These are phyloP conservation scores for Polytrichum formosum DNA, from an alignment of 225 moss, liverwort and hornwort genomes.

Conservation along the genomic window DNA sequence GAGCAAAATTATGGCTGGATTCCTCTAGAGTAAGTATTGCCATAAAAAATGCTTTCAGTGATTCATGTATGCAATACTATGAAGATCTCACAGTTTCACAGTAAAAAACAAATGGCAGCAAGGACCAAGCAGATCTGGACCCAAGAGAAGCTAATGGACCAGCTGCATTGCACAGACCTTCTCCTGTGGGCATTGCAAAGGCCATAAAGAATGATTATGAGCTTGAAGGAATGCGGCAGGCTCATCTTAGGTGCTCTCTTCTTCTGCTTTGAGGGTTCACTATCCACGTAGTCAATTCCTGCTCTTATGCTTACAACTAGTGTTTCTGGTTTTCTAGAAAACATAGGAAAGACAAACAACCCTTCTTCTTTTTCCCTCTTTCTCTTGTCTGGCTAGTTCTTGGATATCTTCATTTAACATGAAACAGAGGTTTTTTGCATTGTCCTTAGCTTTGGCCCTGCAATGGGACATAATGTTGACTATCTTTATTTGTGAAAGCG, in stretches of 20 bases:
- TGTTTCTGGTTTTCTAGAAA: too few species aligned
- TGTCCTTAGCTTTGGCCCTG: too few species aligned
- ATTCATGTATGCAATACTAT: slow-evolving; percentile 76
- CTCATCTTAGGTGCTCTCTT: slow-evolving; percentile 75
- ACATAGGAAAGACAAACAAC: too few species aligned
- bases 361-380: too few species aligned
- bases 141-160: slow-evolving; percentile 60
- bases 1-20: slow-evolving; percentile 90
- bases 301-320: too few species aligned
- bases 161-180: slow-evolving; percentile 71
- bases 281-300: too few species aligned
- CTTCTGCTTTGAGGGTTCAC: not conserved
- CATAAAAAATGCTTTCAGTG: slow-evolving; percentile 83
- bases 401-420: too few species aligned
- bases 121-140: slow-evolving; percentile 20
- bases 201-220: slow-evolving; percentile 91
- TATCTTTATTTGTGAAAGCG: too few species aligned
- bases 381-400: too few species aligned
- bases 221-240: slow-evolving; percentile 99
- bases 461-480: too few species aligned
- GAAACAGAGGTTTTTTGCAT: too few species aligned
- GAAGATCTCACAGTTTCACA: slow-evolving; percentile 36
- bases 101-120: slow-evolving; percentile 28
- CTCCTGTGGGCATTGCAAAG: slow-evolving; percentile 74
- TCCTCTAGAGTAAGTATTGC: slow-evolving; percentile 85